Percentiles rank a stretch among this genome's conserved stretches.
Conservation (phyloP, 192 early-diverging fungal species). For the Entomortierella parvispora region DNA sequence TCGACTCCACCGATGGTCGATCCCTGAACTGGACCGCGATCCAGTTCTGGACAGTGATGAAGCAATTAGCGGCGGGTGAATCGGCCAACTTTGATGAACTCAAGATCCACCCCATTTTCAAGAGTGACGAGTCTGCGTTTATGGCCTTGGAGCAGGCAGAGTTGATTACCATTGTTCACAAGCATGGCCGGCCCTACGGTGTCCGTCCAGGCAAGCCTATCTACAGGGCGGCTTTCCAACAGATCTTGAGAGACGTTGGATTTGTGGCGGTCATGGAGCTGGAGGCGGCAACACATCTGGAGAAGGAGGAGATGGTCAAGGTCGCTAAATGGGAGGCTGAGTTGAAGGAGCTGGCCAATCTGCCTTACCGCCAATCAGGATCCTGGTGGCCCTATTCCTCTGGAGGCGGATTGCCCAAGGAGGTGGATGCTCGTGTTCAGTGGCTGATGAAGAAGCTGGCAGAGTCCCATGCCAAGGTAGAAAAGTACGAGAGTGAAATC, state of each 20-base stretch:
- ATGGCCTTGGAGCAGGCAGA: slow-evolving; percentile 92
- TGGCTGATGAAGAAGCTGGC: slow-evolving; percentile 68
- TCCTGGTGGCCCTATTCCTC: slow-evolving; percentile 55
- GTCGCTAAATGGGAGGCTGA: slow-evolving; percentile 74
- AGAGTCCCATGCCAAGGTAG: slow-evolving; percentile 64
- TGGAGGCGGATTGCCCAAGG: slow-evolving; percentile 61
- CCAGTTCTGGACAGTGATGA: slow-evolving; percentile 93
- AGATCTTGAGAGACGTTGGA: slow-evolving; percentile 73
- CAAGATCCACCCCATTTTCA: slow-evolving; percentile 85
- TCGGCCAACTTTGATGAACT: slow-evolving; percentile 85
- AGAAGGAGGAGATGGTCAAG: slow-evolving; percentile 67
- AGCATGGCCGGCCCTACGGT: slow-evolving; percentile 81
- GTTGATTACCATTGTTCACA: slow-evolving; percentile 82
- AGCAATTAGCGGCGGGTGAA: slow-evolving; percentile 68
- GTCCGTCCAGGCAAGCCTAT: slow-evolving; percentile 88
- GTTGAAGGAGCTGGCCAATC: slow-evolving; percentile 59
- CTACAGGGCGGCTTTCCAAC: slow-evolving; percentile 79
- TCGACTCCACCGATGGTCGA: slow-evolving; percentile 58
- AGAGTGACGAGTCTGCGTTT: slow-evolving; percentile 82
- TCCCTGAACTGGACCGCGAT: slow-evolving; percentile 76
- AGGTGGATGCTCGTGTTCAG: slow-evolving; percentile 67
- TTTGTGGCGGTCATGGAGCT: slow-evolving; percentile 87
- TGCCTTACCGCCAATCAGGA: slow-evolving; percentile 47
- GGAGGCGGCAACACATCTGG: slow-evolving; percentile 67
- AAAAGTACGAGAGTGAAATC: slow-evolving; percentile 57